Percentiles rank a stretch among this genome's conserved stretches.
Conservation (phyloP, 306 rosid genomes). For the Herpetospermum pedunculosum region DNA sequence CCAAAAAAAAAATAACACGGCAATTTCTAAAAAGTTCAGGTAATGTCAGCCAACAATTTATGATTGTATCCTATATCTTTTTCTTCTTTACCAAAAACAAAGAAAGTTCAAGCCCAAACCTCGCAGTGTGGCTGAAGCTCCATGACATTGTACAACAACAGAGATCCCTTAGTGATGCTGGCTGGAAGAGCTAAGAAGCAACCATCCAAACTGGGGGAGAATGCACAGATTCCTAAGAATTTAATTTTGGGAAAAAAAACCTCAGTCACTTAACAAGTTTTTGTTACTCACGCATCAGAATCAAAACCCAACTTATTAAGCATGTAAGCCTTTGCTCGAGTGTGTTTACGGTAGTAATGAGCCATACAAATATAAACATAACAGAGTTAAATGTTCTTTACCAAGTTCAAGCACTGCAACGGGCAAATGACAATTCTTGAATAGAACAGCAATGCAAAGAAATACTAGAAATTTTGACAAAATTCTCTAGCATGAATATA, state of each 20-base stretch:
- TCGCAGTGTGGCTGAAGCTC: slow-evolving; percentile 77
- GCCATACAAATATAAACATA: background rate
- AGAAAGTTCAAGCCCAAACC: slow-evolving; percentile 38
- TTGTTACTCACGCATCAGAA: background rate
- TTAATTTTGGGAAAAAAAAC: background rate
- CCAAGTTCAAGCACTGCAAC: background rate
- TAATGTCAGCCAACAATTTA: background rate
- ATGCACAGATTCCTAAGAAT: slow-evolving; percentile 66
- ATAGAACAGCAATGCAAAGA: background rate
- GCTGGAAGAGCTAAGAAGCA: slow-evolving; percentile 94
- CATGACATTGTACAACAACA: slow-evolving; percentile 79
- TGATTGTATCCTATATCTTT: background rate
- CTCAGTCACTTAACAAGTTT: background rate
- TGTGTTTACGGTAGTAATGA: background rate
- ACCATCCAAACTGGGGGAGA: slow-evolving; percentile 70
- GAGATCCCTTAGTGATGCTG: slow-evolving; percentile 70
- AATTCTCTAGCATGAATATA: slow-evolving; percentile 15
- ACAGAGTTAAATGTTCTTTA: background rate
- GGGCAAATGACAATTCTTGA: background rate
- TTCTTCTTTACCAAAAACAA: slow-evolving; percentile 7
- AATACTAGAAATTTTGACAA: background rate
- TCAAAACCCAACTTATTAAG: background rate
- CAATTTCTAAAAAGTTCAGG: background rate
- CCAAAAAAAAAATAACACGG: background rate
- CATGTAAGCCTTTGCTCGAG: background rate